Percentiles rank a stretch among this genome's conserved stretches.
These are phyloP conservation scores for Annulohypoxylon maeteangense DNA, from an alignment of 495 filamentous ascomycete genomes.

Conservation along the genomic window DNA sequence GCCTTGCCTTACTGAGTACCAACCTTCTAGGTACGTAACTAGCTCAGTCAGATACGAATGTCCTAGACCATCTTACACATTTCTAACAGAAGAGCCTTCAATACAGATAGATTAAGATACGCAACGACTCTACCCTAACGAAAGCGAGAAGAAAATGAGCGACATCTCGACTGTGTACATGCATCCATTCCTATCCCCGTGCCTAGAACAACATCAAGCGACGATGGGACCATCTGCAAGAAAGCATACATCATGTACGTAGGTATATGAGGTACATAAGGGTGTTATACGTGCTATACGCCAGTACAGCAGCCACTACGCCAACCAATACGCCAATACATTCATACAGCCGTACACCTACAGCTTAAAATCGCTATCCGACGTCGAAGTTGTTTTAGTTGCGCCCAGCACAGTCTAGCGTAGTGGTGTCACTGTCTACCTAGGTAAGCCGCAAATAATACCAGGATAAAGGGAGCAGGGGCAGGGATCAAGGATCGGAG, in stretches of 20 bases:
- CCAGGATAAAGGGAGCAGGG: neutral
- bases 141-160: neutral
- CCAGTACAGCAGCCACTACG: neutral
- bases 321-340: neutral
- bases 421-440: neutral
- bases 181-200: constrained; percentile 1
- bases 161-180: constrained; percentile 17
- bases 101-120: neutral
- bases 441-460: constrained; percentile 10
- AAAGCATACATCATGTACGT: constrained; percentile 28
- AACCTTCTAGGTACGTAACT: neutral
- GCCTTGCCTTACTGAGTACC: neutral
- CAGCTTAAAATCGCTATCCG: constrained; percentile 1
- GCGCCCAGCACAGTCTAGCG: constrained; percentile 5
- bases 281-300: neutral
- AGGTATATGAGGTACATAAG: constrained; percentile 21
- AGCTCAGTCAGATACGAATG: neutral
- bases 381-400: constrained; percentile 25
- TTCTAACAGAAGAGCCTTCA: neutral
- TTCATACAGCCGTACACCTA: neutral
- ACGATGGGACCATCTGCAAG: constrained; percentile 40
- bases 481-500: neutral
- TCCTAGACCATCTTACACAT: neutral
- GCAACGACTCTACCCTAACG: neutral
- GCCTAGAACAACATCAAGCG: constrained; percentile 33